Percentiles rank a stretch among this genome's conserved stretches.
phyloP scores from a whole-genome alignment of 768 basidiomycete species.

The Mycena floridula region DNA sequence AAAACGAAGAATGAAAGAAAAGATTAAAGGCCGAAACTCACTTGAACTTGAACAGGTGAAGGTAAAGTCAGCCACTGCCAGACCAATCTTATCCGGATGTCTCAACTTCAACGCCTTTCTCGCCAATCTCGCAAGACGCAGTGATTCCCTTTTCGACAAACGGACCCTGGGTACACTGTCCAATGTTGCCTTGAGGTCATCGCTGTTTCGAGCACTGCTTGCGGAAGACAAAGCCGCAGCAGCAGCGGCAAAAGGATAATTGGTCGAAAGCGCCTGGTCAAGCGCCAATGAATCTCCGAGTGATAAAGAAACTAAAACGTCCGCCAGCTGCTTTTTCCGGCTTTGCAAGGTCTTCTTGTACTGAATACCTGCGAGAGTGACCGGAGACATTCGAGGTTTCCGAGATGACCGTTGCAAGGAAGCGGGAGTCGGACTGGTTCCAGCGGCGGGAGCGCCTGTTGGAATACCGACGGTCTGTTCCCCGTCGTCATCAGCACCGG shows the following conservation, averaged over 20 bases:
- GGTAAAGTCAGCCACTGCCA: conserved; percentile 50
- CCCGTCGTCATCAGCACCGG: conserved; percentile 15
- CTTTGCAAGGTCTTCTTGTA: conserved; percentile 69
- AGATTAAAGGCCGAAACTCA: conserved; percentile 49
- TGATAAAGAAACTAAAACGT: conserved; percentile 61
- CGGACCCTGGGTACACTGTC: conserved; percentile 32
- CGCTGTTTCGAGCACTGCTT: not conserved
- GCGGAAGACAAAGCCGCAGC: not conserved
- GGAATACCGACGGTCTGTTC: conserved; percentile 8
- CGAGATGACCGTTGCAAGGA: conserved; percentile 16
- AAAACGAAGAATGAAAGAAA: conserved; percentile 11
- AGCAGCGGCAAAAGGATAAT: not conserved
- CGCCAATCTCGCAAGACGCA: conserved; percentile 44
- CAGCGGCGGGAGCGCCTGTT: not conserved
- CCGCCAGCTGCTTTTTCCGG: conserved; percentile 65
- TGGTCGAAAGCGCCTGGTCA: conserved; percentile 59
- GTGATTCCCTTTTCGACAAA: conserved; percentile 47
- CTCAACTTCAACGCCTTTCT: conserved; percentile 25
- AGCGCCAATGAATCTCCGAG: conserved; percentile 67
- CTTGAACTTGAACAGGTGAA: conserved; percentile 62
- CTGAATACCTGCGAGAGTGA: conserved; percentile 63
- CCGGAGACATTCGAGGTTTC: conserved; percentile 43
- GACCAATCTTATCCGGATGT: conserved; percentile 38
- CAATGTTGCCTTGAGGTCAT: conserved; percentile 3
- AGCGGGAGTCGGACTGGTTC: not conserved